A percentile compares a stretch with the other conserved stretches of the same genome.
phyloP scores from a whole-genome alignment of 2,329 filamentous ascomycete genomes.

The Pyricularia grisea region DNA sequence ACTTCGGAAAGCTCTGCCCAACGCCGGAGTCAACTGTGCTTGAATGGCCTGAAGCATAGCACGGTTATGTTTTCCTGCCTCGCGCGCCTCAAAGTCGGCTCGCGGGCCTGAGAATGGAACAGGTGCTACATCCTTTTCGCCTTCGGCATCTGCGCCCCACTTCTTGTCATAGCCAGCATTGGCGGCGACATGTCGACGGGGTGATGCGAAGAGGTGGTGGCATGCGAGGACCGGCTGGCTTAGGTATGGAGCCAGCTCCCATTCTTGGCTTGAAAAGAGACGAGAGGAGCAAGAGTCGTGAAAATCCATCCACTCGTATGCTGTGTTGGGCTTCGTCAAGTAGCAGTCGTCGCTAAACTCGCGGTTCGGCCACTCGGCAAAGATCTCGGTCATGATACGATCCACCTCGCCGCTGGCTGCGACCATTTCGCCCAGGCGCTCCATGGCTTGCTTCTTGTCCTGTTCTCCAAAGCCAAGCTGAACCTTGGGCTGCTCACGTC shows the following conservation, averaged over 20 bases:
- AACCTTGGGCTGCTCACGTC: conserved; percentile 44
- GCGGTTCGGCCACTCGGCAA: conserved; percentile 74
- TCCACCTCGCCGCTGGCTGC: conserved; percentile 73
- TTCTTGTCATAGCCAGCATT: conserved; percentile 31
- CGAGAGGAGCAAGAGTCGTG: conserved; percentile 74
- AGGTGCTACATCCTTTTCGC: conserved; percentile 39
- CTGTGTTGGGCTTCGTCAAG: conserved; percentile 75
- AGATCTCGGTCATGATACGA: conserved; percentile 73
- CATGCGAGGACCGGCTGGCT: conserved; percentile 82
- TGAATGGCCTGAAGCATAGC: conserved; percentile 67
- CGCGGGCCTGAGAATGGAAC: conserved; percentile 73
- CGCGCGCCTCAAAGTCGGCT: conserved; percentile 73
- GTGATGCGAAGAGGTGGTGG: conserved; percentile 80
- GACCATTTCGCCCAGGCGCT: conserved; percentile 64
- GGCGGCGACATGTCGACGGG: conserved; percentile 36
- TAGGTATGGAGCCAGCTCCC: conserved; percentile 84
- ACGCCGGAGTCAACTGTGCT: conserved; percentile 57
- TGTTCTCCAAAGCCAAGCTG: conserved; percentile 65
- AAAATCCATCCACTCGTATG: conserved; percentile 94
- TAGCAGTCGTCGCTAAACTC: conserved; percentile 90
- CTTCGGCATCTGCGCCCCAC: conserved; percentile 28
- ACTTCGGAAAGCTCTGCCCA: conserved; percentile 72
- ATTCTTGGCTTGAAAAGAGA: conserved; percentile 78
- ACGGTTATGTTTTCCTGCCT: conserved; percentile 71
- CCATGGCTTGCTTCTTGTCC: conserved; percentile 62